Evolutionary conservation across 2,329 filamentous ascomycete genomes (phyloP).

Genomic region (Fusarium denticulatum): DNA sequence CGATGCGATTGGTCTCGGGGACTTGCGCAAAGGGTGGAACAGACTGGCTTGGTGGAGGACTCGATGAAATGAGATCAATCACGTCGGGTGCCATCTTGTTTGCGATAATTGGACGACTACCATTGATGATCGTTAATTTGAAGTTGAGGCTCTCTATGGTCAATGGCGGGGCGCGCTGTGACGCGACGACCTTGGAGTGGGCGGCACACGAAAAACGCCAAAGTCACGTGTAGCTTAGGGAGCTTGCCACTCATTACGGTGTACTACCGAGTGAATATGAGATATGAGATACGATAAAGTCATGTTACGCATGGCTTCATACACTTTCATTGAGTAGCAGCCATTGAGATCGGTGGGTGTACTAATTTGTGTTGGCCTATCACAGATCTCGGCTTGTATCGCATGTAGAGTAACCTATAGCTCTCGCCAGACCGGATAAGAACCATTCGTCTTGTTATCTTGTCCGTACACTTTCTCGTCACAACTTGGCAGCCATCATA

Average conservation of each 20-base stretch:
- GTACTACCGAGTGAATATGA: neutral
- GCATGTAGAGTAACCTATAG: neutral
- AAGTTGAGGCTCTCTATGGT: neutral
- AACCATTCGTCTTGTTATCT: neutral
- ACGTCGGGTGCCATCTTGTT: constrained; percentile 46
- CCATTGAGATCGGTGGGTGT: neutral
- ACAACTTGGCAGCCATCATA: neutral
- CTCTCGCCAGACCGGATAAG: neutral
- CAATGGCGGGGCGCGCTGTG: constrained; percentile 29
- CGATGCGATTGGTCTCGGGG: neutral
- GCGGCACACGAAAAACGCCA: constrained; percentile 41
- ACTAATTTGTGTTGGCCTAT: neutral
- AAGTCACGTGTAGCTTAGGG: constrained; percentile 34
- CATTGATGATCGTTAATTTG: neutral
- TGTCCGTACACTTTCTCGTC: neutral
- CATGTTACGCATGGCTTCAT: neutral
- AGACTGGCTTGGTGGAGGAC: constrained; percentile 37
- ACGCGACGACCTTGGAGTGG: constrained; percentile 22
- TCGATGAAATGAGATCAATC: constrained; percentile 53
- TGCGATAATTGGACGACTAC: neutral
- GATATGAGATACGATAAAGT: neutral
- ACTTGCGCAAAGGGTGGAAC: constrained; percentile 4
- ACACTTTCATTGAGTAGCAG: neutral
- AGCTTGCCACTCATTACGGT: neutral
- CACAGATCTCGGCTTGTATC: neutral